Evolutionary conservation across 176 grass and related monocot species (phyloP), one percentile per base, ranked within the genome.

Genomic region (Aegilops umbellulata): DNA sequence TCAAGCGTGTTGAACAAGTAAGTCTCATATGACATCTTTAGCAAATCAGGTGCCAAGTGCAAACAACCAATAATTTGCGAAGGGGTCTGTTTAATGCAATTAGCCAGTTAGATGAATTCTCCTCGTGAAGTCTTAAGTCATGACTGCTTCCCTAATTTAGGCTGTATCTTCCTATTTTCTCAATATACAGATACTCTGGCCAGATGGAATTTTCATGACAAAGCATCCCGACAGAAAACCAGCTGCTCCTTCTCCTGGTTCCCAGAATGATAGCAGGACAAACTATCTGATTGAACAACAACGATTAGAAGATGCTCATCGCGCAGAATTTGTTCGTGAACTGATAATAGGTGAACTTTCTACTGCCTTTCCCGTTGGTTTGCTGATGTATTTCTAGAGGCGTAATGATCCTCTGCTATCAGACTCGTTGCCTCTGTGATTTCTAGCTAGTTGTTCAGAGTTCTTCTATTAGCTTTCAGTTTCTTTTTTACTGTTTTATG

Each of bases 1-100:
- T 99, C 42, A 90, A 97, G 20, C 97, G 89, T 79, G 77, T 99
- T 90, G 97, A 99, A 83, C 89, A 99, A 88, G 97, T 97, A 94
- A 86, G 88, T 46, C 36, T 79, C 30, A 34, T 35, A 60, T 82
- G 8, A 26, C 35, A 71, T 68, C 19, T 30, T 83, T 69, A 44
- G n/a, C 36, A 36, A 69, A 63, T 3, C 32, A 64, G 69, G 6
- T 32, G 9, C 35, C 15, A 58, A 22, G n/a, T 47, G 8, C 29
- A 7, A 61, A 17, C 20, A 30, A 53, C 55, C 13, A 73, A 65
- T 10, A 51, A 1, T 67, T 46, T 49, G 60, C 7, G 60, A 74
- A 79, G 42, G 25, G 57, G 29, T 3, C n/a, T 79, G 68, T 73
- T 82, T 82, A 41, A 22, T 41, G 23, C 68, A 35, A 8, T 68